Conservation (phyloP, 2,329 filamentous ascomycete genomes). For the Cercospora sp. region DNA sequence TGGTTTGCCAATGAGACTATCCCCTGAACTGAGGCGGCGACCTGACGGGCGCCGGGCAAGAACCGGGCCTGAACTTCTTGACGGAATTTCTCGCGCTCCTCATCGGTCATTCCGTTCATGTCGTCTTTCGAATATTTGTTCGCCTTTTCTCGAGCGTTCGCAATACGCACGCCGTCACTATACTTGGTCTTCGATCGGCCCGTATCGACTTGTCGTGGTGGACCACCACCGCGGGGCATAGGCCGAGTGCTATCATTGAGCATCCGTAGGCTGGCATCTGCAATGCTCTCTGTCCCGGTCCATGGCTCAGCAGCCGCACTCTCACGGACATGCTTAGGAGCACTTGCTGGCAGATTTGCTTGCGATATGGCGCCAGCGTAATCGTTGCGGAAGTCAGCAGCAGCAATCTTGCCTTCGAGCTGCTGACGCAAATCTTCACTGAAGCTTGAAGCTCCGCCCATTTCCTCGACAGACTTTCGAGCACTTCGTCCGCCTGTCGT, state of each 20-base stretch:
- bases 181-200: slow-evolving; percentile 41
- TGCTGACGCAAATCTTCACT: slow-evolving; percentile 60
- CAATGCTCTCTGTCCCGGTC: slow-evolving; percentile 72
- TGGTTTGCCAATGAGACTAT: slow-evolving; percentile 84
- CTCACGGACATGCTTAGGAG: slow-evolving; percentile 68
- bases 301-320: slow-evolving; percentile 70
- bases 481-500: slow-evolving; percentile 57
- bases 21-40: slow-evolving; percentile 76
- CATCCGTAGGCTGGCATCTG: slow-evolving; percentile 81
- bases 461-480: slow-evolving; percentile 57
- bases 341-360: slow-evolving; percentile 47
- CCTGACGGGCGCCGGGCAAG: slow-evolving; percentile 65
- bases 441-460: slow-evolving; percentile 52
- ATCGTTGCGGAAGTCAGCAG: slow-evolving; percentile 55
- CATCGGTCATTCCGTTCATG: slow-evolving; percentile 60
- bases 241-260: slow-evolving; percentile 63
- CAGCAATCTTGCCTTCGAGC: slow-evolving; percentile 60
- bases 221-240: slow-evolving; percentile 39
- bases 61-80: slow-evolving; percentile 81
- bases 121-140: slow-evolving; percentile 56
- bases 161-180: slow-evolving; percentile 53
- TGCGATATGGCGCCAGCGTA: slow-evolving; percentile 41
- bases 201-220: slow-evolving; percentile 49
- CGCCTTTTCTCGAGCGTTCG: slow-evolving; percentile 60
- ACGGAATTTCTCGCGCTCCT: slow-evolving; percentile 71